Percentiles rank a stretch among this genome's conserved stretches.
phyloP scores from a whole-genome alignment of 176 grass and related monocot genomes.

The Urochloa ruziziensis region DNA sequence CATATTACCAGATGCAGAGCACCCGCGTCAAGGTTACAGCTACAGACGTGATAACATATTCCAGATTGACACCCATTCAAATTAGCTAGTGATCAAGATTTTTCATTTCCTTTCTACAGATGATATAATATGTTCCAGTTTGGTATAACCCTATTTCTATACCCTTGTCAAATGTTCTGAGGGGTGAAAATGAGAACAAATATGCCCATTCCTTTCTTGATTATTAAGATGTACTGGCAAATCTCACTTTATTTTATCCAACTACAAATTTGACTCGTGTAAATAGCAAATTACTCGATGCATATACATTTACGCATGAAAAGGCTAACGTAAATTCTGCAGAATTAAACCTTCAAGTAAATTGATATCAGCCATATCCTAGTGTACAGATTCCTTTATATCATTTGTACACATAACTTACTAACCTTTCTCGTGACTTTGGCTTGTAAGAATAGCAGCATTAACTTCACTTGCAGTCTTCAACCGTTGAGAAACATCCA shows the following conservation, averaged over 20 bases:
- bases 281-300: neutral
- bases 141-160: neutral
- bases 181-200: constrained; percentile 11
- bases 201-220: neutral
- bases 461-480: constrained; percentile 97
- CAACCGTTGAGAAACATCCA: constrained; percentile 90
- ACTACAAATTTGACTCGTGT: neutral
- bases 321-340: neutral
- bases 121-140: neutral
- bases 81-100: neutral
- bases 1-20: neutral
- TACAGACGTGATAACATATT: neutral
- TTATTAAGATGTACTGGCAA: constrained; percentile 5
- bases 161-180: neutral
- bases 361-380: neutral
- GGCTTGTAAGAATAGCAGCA: constrained; percentile 93
- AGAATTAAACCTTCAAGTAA: neutral
- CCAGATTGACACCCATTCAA: neutral
- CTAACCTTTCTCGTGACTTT: constrained; percentile 99
- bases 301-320: neutral
- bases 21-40: neutral
- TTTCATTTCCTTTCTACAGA: neutral
- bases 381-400: neutral
- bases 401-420: neutral
- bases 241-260: neutral